Conservation (phyloP, 257 asterid genomes). For the Galeopsis tetrahit region DNA sequence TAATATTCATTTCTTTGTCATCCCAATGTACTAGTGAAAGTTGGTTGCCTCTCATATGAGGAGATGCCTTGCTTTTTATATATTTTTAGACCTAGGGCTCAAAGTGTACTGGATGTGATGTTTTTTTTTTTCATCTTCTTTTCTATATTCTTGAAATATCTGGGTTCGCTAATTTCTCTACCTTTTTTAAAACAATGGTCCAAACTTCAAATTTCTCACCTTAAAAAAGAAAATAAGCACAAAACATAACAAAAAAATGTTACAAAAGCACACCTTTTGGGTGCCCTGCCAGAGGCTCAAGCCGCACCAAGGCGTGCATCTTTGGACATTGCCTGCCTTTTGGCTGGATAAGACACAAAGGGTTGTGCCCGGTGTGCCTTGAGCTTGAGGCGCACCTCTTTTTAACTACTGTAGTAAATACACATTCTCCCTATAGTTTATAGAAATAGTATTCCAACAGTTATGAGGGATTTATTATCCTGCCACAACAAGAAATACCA, state of each 20-base stretch:
- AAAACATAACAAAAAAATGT: background rate
- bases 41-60: constrained; percentile 3
- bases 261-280: background rate
- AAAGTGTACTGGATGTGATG: background rate
- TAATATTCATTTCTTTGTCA: background rate
- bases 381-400: constrained; percentile 4
- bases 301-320: background rate
- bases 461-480: background rate
- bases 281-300: constrained; percentile 10
- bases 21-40: background rate
- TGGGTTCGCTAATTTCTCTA: background rate
- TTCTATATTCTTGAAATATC: background rate
- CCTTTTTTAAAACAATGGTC: background rate
- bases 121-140: background rate
- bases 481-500: constrained; percentile 6
- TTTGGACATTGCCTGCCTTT: background rate
- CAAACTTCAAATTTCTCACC: constrained; percentile 9
- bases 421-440: constrained; percentile 6
- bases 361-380: constrained; percentile 8
- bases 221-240: background rate
- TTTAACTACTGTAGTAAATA: background rate
- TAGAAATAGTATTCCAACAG: constrained; percentile 9
- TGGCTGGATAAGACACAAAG: constrained; percentile 13
- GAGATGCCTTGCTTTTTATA: background rate
- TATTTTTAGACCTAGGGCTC: background rate